Evolutionary conservation across 768 basidiomycete genomes (phyloP), one percentile per base, ranked within the genome.

Genomic region (Suillus tomentosus): DNA sequence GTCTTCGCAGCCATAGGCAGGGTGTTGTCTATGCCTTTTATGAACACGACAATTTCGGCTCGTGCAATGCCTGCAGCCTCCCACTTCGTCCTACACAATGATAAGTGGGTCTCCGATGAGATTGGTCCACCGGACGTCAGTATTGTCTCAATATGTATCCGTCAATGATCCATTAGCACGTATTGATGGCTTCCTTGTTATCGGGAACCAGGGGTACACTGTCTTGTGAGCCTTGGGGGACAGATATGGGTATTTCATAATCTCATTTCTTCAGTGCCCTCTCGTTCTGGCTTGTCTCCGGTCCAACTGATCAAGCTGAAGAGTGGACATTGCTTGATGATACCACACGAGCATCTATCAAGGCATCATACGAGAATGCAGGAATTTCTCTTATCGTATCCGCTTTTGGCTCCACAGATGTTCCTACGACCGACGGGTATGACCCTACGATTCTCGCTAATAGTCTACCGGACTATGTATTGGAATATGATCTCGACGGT

Each of bases 341-440:
- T 37, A 70, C 75, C 11, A 77, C 86, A 60, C 81, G 88, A 45
- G 68, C 81, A 48, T 71, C 78, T 39, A 74, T 86, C 66, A 82
- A 86, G 68, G 71, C 82, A 0, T 78, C 84, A 61, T 90, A 88
- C 69, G 76, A 79, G 50, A 79, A 81, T 15, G 86, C 86, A 5
- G 87, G 87, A 2, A 82, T 88, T 71, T 84, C 81, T 62, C 72
- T 88, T 27, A 82, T 88, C 64, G 89, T 90, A 10, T 87, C 87
- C 40, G 84, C 81, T 2, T 90, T 88, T 69, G 88, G 87, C 37
- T 69, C 73, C 10, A 75, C 78, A 9, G 84, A 87, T 68, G 76
- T 78, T 19, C 89, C 89, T 3, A 90, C 88, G 9, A 79, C 82
- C 8, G 74, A 69, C 17, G 81, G 82, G 53, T 85, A 83, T 19